Conservation (phyloP, 2,329 filamentous ascomycete genomes). For the Truncatella angustata region DNA sequence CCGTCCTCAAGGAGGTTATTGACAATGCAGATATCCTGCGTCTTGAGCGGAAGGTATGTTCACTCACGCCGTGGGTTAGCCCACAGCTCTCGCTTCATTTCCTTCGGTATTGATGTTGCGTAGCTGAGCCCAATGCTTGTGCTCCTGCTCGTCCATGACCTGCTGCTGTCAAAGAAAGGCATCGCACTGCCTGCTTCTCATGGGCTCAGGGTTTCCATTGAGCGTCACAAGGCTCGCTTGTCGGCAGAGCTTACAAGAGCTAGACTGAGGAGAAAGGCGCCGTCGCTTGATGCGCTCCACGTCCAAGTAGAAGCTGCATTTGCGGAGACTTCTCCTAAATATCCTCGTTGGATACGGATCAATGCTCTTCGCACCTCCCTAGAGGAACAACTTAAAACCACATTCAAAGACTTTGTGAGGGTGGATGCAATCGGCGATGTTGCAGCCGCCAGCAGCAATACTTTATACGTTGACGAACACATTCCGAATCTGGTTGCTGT, state of each 20-base stretch:
- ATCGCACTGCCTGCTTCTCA: constrained; percentile 80
- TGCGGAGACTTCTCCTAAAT: constrained; percentile 46
- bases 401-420: constrained; percentile 64
- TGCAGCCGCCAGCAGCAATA: constrained; percentile 41
- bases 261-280: constrained; percentile 68
- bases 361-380: constrained; percentile 75
- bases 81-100: too few species aligned
- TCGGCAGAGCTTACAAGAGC: constrained; percentile 79
- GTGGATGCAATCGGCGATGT: constrained; percentile 58
- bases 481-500: constrained; percentile 83
- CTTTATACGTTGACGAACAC: constrained; percentile 72
- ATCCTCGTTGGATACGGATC: constrained; percentile 90
- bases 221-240: constrained; percentile 78
- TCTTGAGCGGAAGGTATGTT: constrained; percentile 81
- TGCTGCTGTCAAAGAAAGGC: constrained; percentile 76
- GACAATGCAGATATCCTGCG: constrained; percentile 73
- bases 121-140: constrained; percentile 80
- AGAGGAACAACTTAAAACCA: constrained; percentile 69
- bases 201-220: constrained; percentile 71
- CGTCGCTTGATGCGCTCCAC: constrained; percentile 65
- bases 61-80: too few species aligned
- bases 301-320: constrained; percentile 54
- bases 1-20: constrained; percentile 83
- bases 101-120: background rate
- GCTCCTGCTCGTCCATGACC: constrained; percentile 81